These are phyloP conservation scores for Calvatia gigantea DNA, from an alignment of 768 basidiomycete species.

Conservation along the genomic window DNA sequence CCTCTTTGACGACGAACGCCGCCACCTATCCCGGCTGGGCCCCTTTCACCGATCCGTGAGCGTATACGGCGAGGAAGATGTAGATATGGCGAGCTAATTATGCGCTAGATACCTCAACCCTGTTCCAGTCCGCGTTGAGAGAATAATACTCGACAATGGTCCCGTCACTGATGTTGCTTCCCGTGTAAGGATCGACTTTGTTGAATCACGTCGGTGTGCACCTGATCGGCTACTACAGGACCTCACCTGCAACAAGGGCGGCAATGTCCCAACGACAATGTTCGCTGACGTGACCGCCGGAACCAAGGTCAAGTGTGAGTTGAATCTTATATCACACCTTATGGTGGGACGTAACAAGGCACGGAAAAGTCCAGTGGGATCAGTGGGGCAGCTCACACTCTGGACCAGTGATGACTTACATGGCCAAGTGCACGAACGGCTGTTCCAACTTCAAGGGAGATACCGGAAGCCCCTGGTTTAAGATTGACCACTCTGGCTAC, in stretches of 20 bases:
- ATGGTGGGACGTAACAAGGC: neutral
- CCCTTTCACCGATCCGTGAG: slow-evolving; percentile 14
- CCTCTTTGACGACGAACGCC: slow-evolving; percentile 8
- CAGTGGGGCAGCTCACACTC: slow-evolving; percentile 13
- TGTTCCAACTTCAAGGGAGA: slow-evolving; percentile 21
- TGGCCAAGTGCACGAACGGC: slow-evolving; percentile 19
- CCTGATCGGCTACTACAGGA: neutral
- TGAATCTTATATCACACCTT: neutral
- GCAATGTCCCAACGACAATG: slow-evolving; percentile 16
- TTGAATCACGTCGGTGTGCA: neutral
- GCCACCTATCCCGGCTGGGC: slow-evolving; percentile 16
- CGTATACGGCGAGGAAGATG: neutral
- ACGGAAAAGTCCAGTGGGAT: slow-evolving; percentile 15
- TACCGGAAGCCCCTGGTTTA: slow-evolving; percentile 16
- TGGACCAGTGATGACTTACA: slow-evolving; percentile 19
- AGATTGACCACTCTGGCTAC: slow-evolving; percentile 12
- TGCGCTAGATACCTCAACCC: slow-evolving; percentile 6
- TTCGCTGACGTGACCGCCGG: slow-evolving; percentile 18
- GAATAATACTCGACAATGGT: slow-evolving; percentile 16
- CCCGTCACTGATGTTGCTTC: slow-evolving; percentile 15
- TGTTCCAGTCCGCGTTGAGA: slow-evolving; percentile 3
- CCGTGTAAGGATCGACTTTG: neutral
- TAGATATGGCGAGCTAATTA: neutral
- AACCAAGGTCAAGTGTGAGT: slow-evolving; percentile 15
- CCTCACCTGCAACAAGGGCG: slow-evolving; percentile 21